These are phyloP conservation scores for Rosa chinensis DNA, from an alignment of 306 rosid species.

Conservation along the genomic window DNA sequence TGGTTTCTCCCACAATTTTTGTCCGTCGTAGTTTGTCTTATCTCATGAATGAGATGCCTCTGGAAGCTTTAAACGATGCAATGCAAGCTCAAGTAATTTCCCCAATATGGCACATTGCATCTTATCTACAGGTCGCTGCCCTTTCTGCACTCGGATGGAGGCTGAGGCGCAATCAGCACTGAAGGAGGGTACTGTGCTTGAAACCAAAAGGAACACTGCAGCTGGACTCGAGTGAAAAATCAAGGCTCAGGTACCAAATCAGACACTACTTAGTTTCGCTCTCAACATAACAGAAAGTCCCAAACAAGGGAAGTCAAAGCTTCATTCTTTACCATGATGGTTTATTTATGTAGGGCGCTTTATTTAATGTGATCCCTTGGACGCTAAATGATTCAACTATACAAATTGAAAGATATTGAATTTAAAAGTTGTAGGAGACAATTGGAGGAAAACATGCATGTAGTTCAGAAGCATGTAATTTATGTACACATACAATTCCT, in stretches of 20 bases:
- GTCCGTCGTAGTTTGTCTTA: slow-evolving; percentile 68
- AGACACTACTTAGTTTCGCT: background rate
- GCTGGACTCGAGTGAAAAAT: slow-evolving; percentile 44
- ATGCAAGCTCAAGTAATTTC: slow-evolving; percentile 73
- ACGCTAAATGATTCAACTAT: no score
- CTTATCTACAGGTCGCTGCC: slow-evolving; percentile 70
- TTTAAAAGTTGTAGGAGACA: background rate
- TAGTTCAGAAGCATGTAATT: slow-evolving; percentile 21
- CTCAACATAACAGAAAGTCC: background rate
- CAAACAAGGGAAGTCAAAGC: background rate
- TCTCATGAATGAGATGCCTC: slow-evolving; percentile 59
- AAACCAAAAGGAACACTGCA: slow-evolving; percentile 50
- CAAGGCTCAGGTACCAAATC: slow-evolving; percentile 3
- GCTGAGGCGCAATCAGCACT: slow-evolving; percentile 63
- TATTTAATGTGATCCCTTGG: no score
- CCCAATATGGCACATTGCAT: slow-evolving; percentile 74
- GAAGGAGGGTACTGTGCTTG: slow-evolving; percentile 62
- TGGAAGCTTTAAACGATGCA: slow-evolving; percentile 63
- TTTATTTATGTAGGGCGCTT: background rate
- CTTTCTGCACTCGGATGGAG: slow-evolving; percentile 61
- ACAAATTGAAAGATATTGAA: no score
- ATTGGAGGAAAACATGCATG: background rate
- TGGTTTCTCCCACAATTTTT: slow-evolving; percentile 70
- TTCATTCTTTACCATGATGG: background rate
- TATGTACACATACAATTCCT: slow-evolving; percentile 26